phyloP scores from a whole-genome alignment of 805 yeast genomes.

The Yamadazyma akitaensis region DNA sequence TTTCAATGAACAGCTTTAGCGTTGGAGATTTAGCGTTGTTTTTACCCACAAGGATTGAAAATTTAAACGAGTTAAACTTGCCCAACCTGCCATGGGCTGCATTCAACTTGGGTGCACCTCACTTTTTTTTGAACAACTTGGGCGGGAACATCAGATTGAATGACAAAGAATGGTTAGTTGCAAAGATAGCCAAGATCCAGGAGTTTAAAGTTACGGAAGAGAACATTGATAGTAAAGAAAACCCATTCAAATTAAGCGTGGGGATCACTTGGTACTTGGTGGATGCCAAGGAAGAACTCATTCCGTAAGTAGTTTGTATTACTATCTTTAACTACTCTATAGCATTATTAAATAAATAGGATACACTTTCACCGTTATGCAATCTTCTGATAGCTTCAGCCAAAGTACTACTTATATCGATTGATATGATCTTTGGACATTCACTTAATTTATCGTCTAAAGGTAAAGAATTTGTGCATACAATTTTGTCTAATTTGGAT shows the following conservation, averaged over 20 bases:
- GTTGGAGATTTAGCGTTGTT: constrained; percentile 79
- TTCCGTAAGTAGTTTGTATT: neutral
- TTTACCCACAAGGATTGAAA: constrained; percentile 66
- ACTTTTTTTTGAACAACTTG: constrained; percentile 58
- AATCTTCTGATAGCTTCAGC: constrained; percentile 83
- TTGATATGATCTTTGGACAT: constrained; percentile 63
- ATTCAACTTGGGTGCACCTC: constrained; percentile 84
- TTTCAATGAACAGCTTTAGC: constrained; percentile 66
- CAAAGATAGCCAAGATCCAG: constrained; percentile 57
- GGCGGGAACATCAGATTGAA: constrained; percentile 21
- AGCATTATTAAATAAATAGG: constrained; percentile 71
- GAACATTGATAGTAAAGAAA: constrained; percentile 32
- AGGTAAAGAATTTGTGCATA: constrained; percentile 80
- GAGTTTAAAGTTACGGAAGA: constrained; percentile 49
- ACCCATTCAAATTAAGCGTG: constrained; percentile 63
- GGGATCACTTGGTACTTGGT: constrained; percentile 66
- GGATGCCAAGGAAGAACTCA: constrained; percentile 39
- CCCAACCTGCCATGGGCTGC: constrained; percentile 81
- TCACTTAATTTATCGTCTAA: constrained; percentile 56
- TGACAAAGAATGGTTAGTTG: constrained; percentile 81
- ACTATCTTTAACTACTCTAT: constrained; percentile 29
- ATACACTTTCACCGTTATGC: constrained; percentile 84
- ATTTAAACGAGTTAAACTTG: constrained; percentile 13
- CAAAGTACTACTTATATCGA: constrained; percentile 69
- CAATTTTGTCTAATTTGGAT: constrained; percentile 63